phyloP scores from a whole-genome alignment of 495 filamentous ascomycete species.

The Xylaria longipes region DNA sequence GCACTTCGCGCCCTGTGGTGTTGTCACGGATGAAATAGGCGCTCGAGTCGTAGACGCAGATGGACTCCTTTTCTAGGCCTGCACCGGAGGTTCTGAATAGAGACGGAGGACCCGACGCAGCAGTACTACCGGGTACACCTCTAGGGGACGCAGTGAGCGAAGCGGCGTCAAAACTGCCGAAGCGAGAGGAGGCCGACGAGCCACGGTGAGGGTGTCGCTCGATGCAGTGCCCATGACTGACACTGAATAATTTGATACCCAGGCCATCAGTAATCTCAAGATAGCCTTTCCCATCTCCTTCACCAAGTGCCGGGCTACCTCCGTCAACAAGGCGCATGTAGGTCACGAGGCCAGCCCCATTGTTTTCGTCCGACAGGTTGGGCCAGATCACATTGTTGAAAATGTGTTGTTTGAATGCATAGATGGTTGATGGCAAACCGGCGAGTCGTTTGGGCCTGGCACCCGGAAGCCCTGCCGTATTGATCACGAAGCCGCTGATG shows the following conservation, averaged over 20 bases:
- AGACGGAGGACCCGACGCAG: constrained; percentile 33
- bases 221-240: constrained; percentile 89
- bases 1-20: constrained; percentile 70
- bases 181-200: constrained; percentile 50
- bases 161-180: constrained; percentile 44
- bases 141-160: constrained; percentile 30
- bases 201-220: constrained; percentile 70
- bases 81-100: constrained; percentile 30
- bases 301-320: constrained; percentile 80
- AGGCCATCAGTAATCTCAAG: constrained; percentile 84
- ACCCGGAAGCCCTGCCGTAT: constrained; percentile 82
- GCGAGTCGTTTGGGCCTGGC: constrained; percentile 80
- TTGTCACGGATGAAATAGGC: constrained; percentile 89
- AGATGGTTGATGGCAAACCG: constrained; percentile 82
- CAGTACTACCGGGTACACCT: constrained; percentile 27
- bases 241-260: constrained; percentile 73
- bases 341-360: constrained; percentile 88
- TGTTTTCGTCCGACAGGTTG: constrained; percentile 94
- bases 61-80: constrained; percentile 45
- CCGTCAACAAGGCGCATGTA: constrained; percentile 88
- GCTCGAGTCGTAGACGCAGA: constrained; percentile 79
- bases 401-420: constrained; percentile 88
- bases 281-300: constrained; percentile 78
- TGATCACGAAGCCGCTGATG: constrained; percentile 87
- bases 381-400: constrained; percentile 99